Base-by-base conservation (phyloP, 768 basidiomycete species). In the Leccinum barrowsii region DNA sequence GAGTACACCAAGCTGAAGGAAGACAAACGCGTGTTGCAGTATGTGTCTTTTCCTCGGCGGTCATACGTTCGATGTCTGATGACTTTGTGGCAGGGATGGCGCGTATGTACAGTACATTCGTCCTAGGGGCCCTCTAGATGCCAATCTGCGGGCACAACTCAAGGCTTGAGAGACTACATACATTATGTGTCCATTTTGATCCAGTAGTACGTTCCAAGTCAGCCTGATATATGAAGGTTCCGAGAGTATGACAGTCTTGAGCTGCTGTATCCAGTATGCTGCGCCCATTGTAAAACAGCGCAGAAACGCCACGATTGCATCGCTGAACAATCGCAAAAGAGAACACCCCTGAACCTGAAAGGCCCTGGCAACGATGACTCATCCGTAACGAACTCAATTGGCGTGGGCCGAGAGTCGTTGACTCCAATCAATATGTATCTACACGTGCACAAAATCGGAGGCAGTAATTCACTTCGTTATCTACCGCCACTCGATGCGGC, bases 31-130 rank as follows among this genome's bases (percentile, higher is more conserved):
- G 91, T 96, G 67, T 73, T 94, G 67, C 89, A 89, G 91, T 92
- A 66, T 61, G 90, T 89, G 2, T 60, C 54, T 55, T 32, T 52
- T 12, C 54, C 11, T 11, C 37, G 5, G n/a, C 21, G 17, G 26
- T 15, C 4, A 15, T 44, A 19, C 22, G 8, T 52, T 47, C 19
- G 1, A n/a, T 15, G 5, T 54, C 47, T 67, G 28, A 54, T 50
- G 12, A 11, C 17, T n/a, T 13, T 30, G 54, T 4, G 4, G 22
- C 21, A 69, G 66, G 83, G 94, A 96, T 77, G 95, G 95, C 63
- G 92, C 94, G 10, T 97, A 97, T 74, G 89, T 97, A 52, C 87
- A 95, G 76, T 96, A 89, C 78, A 93, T 97, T 76, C 84, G 87
- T 65, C 87, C 90, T 59, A 90, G 87, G 80, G 94, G 94, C 60